A percentile compares a stretch with the other conserved stretches of the same genome.
Evolutionary conservation across 208 protist genomes (phyloP).

Genomic region (Acanthamoeba polyphaga): DNA sequence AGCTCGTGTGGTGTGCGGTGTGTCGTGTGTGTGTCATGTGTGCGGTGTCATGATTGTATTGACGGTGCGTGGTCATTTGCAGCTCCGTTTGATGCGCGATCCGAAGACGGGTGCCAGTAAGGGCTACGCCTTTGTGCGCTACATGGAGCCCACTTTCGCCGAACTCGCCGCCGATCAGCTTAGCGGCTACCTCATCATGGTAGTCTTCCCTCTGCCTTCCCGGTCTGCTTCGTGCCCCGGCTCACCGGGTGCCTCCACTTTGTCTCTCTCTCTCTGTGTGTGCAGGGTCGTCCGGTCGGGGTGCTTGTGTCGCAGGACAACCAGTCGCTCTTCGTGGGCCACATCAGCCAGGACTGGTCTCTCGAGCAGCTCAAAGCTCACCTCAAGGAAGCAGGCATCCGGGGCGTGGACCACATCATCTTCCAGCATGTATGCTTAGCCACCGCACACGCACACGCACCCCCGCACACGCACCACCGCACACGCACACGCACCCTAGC

Average conservation of each 20-base stretch:
- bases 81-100: slow-evolving; percentile 69
- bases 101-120: slow-evolving; percentile 42
- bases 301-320: slow-evolving; percentile 69
- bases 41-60: neutral
- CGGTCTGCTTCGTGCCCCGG: neutral
- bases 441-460: too few species aligned
- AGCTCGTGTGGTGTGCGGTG: neutral
- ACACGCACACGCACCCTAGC: neutral
- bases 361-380: slow-evolving; percentile 14
- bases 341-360: slow-evolving; percentile 60
- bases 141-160: slow-evolving; percentile 27
- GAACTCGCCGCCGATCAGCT: slow-evolving; percentile 64
- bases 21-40: neutral
- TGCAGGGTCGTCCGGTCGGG: slow-evolving; percentile 38
- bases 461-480: too few species aligned
- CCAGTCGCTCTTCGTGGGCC: slow-evolving; percentile 69
- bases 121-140: slow-evolving; percentile 69
- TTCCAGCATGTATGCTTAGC: neutral
- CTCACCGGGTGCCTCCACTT: too few species aligned
- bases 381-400: slow-evolving; percentile 24
- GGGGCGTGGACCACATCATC: slow-evolving; percentile 56
- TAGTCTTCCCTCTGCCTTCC: neutral
- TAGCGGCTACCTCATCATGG: slow-evolving; percentile 42
- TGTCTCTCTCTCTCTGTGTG: too few species aligned
- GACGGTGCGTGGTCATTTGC: neutral